Evolutionary conservation across 2,329 filamentous ascomycete species (phyloP).

Genomic region (Fusarium sp.): DNA sequence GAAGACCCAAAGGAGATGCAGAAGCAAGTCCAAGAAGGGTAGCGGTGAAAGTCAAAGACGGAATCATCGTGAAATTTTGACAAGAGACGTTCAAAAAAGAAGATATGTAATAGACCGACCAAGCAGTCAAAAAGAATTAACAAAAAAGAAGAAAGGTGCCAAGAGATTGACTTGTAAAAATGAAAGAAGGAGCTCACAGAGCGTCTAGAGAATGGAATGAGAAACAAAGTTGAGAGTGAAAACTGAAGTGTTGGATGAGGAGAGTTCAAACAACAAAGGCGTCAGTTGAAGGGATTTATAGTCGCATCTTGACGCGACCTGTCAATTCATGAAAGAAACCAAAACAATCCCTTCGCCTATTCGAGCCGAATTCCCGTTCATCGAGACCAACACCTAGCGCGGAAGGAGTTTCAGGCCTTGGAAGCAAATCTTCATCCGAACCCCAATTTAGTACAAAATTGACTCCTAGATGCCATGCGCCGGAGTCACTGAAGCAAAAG

Average conservation of each 20-base stretch:
- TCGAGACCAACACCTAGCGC: not conserved
- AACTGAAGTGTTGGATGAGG: not conserved
- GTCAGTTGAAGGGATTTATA: not conserved
- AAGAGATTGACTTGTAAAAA: not conserved
- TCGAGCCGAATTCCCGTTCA: not conserved
- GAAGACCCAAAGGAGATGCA: not conserved
- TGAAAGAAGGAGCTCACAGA: conserved; percentile 1
- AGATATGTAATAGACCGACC: not conserved
- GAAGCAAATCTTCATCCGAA: not conserved
- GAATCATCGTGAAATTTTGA: not conserved
- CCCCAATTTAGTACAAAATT: not conserved
- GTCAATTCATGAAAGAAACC: not conserved
- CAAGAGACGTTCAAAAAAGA: not conserved
- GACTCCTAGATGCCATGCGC: not conserved
- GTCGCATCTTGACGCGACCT: not conserved
- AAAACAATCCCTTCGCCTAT: not conserved
- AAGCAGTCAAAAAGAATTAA: not conserved
- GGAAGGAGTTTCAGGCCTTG: not conserved
- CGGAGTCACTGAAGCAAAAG: not conserved
- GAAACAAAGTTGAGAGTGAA: not conserved
- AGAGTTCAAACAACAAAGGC: not conserved
- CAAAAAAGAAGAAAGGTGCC: not conserved
- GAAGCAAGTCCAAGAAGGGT: not conserved
- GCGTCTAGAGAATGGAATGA: conserved; percentile 1
- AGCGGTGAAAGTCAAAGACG: not conserved